Evolutionary conservation across 768 basidiomycete species (phyloP).

Genomic region (Hygrophorus pudorinus): DNA sequence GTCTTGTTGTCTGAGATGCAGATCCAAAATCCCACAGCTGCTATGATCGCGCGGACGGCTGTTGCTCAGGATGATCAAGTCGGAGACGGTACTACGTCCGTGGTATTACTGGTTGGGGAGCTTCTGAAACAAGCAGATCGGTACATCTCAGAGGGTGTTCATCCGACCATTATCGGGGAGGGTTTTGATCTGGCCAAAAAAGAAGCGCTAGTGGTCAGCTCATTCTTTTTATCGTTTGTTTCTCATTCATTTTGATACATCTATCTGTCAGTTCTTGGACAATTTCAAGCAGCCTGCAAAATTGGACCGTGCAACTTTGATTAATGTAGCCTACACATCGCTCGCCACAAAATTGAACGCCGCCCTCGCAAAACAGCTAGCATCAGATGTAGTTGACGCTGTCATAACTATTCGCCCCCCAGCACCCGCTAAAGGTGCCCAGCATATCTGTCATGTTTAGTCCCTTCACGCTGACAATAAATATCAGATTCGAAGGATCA

Average conservation of each 20-base stretch:
- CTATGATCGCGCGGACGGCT: slow-evolving; percentile 97
- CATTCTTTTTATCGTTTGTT: slow-evolving; percentile 3
- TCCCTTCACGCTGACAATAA: background rate
- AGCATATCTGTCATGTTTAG: background rate
- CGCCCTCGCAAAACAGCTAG: slow-evolving; percentile 74
- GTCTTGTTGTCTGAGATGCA: slow-evolving; percentile 99
- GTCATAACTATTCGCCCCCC: slow-evolving; percentile 79
- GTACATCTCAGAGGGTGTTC: slow-evolving; percentile 95
- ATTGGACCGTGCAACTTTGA: slow-evolving; percentile 82
- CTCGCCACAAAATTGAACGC: slow-evolving; percentile 87
- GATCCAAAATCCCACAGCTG: slow-evolving; percentile 97
- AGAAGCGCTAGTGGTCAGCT: slow-evolving; percentile 71
- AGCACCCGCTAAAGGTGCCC: slow-evolving; percentile 46
- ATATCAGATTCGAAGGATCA: slow-evolving; percentile 49
- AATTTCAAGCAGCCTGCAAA: slow-evolving; percentile 70
- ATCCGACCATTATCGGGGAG: slow-evolving; percentile 90
- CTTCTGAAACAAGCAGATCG: slow-evolving; percentile 96
- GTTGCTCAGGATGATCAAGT: slow-evolving; percentile 99
- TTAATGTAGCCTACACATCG: slow-evolving; percentile 92
- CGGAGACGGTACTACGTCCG: slow-evolving; percentile 97
- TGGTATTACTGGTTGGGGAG: slow-evolving; percentile 92
- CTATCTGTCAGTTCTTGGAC: slow-evolving; percentile 71
- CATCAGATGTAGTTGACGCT: slow-evolving; percentile 92
- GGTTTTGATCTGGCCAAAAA: slow-evolving; percentile 98
- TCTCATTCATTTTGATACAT: background rate